A percentile compares a stretch with the other conserved stretches of the same genome.
Conservation (phyloP, 495 filamentous ascomycete genomes). For the Penicillium samsonianum region DNA sequence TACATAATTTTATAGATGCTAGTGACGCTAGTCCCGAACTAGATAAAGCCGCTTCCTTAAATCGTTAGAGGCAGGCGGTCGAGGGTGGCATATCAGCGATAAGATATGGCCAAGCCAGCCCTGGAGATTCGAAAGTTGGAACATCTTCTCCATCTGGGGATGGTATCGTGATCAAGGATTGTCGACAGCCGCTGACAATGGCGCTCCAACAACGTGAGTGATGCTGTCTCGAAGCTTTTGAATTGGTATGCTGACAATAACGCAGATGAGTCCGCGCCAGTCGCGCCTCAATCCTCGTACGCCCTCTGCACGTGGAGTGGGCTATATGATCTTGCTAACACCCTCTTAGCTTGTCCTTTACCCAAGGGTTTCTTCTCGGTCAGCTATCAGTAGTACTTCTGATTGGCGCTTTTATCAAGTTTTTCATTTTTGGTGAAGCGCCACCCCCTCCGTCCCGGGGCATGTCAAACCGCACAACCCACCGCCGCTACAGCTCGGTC, state of each 20-base stretch:
- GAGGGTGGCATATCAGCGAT: conserved; percentile 19
- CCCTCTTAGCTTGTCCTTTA: conserved; percentile 22
- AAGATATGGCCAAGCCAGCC: conserved; percentile 21
- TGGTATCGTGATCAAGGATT: conserved; percentile 29
- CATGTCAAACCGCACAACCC: conserved; percentile 64
- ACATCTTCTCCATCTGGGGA: conserved; percentile 24
- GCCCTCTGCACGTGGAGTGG: conserved; percentile 19
- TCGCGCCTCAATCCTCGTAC: conserved; percentile 53
- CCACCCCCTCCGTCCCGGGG: conserved; percentile 79
- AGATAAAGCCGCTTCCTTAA: neutral
- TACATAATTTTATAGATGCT: neutral
- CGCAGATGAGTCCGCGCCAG: conserved; percentile 36
- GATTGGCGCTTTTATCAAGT: conserved; percentile 94
- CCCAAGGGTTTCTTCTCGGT: conserved; percentile 85
- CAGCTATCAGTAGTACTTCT: conserved; percentile 89
- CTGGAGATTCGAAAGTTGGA: conserved; percentile 17
- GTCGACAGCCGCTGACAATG: conserved; percentile 39
- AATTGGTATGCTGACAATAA: conserved; percentile 18
- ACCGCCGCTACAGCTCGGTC: conserved; percentile 63
- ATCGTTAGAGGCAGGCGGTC: neutral
- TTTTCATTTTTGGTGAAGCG: conserved; percentile 98
- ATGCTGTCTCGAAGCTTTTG: neutral
- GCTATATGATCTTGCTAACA: conserved; percentile 23
- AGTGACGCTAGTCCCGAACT: conserved; percentile 2
- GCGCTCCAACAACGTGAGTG: conserved; percentile 39